A percentile compares a stretch with the other conserved stretches of the same genome.
Evolutionary conservation across 306 rosid species (phyloP).

Genomic region (Cucurbita ficifolia): DNA sequence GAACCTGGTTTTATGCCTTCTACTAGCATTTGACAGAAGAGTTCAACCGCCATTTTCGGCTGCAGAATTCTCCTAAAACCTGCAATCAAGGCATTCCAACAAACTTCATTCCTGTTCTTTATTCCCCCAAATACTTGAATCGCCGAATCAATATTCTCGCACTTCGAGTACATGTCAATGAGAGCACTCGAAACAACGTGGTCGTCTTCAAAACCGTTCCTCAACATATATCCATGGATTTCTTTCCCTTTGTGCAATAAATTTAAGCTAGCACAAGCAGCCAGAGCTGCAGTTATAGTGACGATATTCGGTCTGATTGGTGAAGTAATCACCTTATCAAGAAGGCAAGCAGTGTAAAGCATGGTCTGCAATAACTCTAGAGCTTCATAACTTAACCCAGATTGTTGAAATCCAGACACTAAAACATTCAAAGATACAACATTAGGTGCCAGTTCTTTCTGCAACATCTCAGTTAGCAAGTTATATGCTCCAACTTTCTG

Average conservation of each 20-base stretch:
- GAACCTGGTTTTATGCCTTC: constrained; percentile 25
- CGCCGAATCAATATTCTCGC: constrained; percentile 13
- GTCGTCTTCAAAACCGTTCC: constrained; percentile 18
- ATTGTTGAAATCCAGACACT: constrained; percentile 38
- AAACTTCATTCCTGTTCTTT: constrained; percentile 16
- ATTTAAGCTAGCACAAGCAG: constrained; percentile 30
- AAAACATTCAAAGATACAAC: constrained; percentile 24
- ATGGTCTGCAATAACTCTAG: constrained; percentile 19
- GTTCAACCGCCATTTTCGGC: constrained; percentile 16
- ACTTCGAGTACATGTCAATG: constrained; percentile 25
- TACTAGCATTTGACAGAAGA: constrained; percentile 20
- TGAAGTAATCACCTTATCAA: background rate
- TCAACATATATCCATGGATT: constrained; percentile 30
- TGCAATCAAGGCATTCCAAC: constrained; percentile 35
- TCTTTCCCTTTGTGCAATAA: constrained; percentile 25
- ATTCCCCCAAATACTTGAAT: constrained; percentile 10
- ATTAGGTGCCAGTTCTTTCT: constrained; percentile 16
- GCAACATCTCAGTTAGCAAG: constrained; percentile 25
- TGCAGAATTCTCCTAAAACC: constrained; percentile 17
- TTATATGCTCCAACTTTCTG: constrained; percentile 22
- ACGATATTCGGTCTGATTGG: constrained; percentile 15
- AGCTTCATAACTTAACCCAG: constrained; percentile 31
- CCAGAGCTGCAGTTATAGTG: constrained; percentile 25
- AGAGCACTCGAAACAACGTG: constrained; percentile 20
- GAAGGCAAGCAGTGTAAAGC: constrained; percentile 14